Percentiles rank a stretch among this genome's conserved stretches.
Conservation (phyloP, 257 asterid genomes). For the Solanum gracilifrons region DNA sequence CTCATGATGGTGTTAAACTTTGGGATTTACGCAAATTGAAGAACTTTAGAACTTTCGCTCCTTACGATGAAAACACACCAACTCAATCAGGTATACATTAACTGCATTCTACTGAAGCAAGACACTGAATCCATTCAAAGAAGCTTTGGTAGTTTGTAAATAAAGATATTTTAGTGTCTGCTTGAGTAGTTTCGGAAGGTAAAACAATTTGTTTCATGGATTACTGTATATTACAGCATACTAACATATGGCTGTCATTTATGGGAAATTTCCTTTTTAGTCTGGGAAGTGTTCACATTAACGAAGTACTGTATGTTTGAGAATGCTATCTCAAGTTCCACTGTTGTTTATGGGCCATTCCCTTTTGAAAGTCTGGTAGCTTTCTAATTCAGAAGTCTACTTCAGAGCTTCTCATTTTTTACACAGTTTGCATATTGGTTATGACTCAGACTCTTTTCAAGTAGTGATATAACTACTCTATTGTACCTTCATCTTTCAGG, state of each 20-base stretch:
- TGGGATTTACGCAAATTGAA: conserved; percentile 95
- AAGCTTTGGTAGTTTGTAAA: background rate
- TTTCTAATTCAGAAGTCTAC: background rate
- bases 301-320: background rate
- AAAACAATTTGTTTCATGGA: background rate
- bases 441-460: background rate
- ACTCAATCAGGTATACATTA: conserved; percentile 62
- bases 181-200: background rate
- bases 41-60: conserved; percentile 65
- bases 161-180: background rate
- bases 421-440: background rate
- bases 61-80: conserved; percentile 78
- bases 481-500: background rate
- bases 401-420: background rate
- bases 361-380: background rate
- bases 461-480: background rate
- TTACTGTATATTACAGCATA: background rate
- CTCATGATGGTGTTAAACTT: conserved; percentile 96
- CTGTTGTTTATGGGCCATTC: background rate
- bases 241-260: background rate
- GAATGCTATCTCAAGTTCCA: background rate
- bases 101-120: background rate
- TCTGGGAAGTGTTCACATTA: background rate
- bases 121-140: background rate
- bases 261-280: background rate